Evolutionary conservation across 441 rosid species (phyloP), one percentile per base, ranked within the genome.

Genomic region (Pelargonium citronellum): DNA sequence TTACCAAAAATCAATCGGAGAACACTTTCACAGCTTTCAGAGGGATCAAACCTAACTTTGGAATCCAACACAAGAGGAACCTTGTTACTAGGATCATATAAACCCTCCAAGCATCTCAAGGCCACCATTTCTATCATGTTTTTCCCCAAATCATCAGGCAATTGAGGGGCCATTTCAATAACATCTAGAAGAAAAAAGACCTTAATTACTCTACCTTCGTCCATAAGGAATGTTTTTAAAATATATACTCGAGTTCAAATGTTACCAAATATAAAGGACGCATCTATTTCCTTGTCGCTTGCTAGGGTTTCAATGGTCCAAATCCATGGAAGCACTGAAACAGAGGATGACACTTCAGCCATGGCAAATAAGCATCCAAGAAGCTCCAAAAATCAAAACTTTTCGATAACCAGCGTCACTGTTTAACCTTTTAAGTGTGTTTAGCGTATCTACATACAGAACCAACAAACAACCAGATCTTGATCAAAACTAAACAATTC

Each of bases 91-190:
- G 22, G 4, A 44, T 72, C 75, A 75, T 72, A 82, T 63, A 88
- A 77, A 70, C 80, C 81, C 79, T 85, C 89, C 77, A 85, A 78
- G 64, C 85, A 83, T 69, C 86, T 84, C 78, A 86, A 79, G 75
- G 89, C 79, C 74, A 84, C 78, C 75, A 69, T 74, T 73, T 86
- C 91, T 73, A 73, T 78, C 2, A 81, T 74, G 22, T 69, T 75
- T 70, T 74, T 67, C 3, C 77, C 73, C 49, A 74, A 60, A 41
- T 73, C 76, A 69, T 72, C 81, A 0, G 78, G 73, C 0, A 75
- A 74, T 19, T 74, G 76, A 7, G 87, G 82, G 64, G 83, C 78
- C 46, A 51, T 80, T 72, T 82, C 79, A 39, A 88, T 70, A 80
- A 86, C 70, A 58, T 73, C 91, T 88, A 73, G 41, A 64, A 67